A percentile compares a stretch with the other conserved stretches of the same genome.
These are phyloP conservation scores for Malania oleifera DNA, from an alignment of 164 flowering plant species.

Conservation along the genomic window DNA sequence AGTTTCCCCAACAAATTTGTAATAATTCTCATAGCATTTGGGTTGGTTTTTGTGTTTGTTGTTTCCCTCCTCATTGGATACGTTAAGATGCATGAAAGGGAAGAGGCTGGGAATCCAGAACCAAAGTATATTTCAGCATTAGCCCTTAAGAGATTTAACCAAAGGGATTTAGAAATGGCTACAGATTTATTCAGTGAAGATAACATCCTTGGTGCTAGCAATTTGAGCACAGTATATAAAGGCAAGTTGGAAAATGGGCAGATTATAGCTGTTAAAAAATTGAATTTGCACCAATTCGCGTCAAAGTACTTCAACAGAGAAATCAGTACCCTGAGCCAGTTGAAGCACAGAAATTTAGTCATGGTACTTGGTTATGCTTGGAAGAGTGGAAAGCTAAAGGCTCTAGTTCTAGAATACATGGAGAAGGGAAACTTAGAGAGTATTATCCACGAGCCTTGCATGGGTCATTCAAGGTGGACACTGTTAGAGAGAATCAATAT, in stretches of 20 bases:
- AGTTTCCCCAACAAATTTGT: too few species aligned
- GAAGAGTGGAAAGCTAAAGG: not conserved
- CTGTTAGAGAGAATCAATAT: slow-evolving; percentile 46
- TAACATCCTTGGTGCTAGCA: too few species aligned
- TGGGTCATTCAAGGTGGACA: slow-evolving; percentile 31
- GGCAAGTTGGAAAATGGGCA: too few species aligned
- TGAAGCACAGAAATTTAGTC: not conserved
- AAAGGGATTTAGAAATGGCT: too few species aligned
- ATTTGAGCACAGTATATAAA: too few species aligned
- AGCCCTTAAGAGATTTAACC: not conserved
- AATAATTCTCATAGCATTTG: not conserved
- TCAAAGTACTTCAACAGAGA: not conserved
- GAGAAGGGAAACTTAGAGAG: not conserved
- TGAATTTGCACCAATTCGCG: not conserved
- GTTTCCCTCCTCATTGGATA: not conserved
- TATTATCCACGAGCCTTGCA: not conserved
- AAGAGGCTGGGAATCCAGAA: not conserved
- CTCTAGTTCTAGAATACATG: too few species aligned
- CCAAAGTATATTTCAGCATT: not conserved
- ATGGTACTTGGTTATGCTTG: not conserved
- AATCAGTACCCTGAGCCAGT: not conserved
- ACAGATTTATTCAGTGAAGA: too few species aligned
- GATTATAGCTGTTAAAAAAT: not conserved
- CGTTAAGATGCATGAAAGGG: not conserved
- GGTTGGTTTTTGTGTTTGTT: not conserved